These are phyloP conservation scores for Crithidia expoeki DNA, from an alignment of 208 protist species.

Conservation along the genomic window DNA sequence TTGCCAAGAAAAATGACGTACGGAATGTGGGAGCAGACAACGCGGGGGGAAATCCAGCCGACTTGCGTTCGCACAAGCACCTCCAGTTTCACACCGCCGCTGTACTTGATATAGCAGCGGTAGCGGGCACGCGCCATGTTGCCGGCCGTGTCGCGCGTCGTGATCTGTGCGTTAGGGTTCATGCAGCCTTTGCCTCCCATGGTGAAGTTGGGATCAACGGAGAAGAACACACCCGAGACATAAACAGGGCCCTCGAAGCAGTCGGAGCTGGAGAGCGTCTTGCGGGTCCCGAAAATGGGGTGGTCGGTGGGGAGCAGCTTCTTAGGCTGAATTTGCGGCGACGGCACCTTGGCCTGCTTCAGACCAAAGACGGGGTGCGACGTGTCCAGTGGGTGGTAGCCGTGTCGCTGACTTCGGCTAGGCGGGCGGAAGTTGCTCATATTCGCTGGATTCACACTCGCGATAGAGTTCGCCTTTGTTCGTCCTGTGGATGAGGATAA, in stretches of 20 bases:
- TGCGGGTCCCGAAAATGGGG: constrained; percentile 68
- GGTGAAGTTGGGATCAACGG: constrained; percentile 75
- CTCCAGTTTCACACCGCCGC: constrained; percentile 75
- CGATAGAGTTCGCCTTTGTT: constrained; percentile 20
- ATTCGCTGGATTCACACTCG: constrained; percentile 38
- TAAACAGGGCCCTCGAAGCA: constrained; percentile 69
- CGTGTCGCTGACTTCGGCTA: constrained; percentile 32
- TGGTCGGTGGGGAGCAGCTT: constrained; percentile 71
- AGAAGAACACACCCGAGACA: constrained; percentile 84
- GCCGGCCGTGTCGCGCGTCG: constrained; percentile 66
- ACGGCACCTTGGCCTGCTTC: constrained; percentile 51
- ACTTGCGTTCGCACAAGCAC: constrained; percentile 77
- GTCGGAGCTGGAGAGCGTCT: constrained; percentile 47
- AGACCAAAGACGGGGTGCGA: constrained; percentile 77
- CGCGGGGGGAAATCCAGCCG: constrained; percentile 86
- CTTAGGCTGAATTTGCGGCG: constrained; percentile 13
- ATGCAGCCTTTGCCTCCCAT: constrained; percentile 57
- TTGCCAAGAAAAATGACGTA: constrained; percentile 80
- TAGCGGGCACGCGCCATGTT: constrained; percentile 80
- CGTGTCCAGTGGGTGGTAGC: constrained; percentile 56
- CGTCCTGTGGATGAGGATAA: not conserved
- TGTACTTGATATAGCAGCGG: constrained; percentile 67
- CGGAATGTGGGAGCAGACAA: constrained; percentile 72
- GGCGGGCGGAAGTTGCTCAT: constrained; percentile 27
- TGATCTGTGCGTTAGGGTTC: constrained; percentile 88